phyloP scores from a whole-genome alignment of 371 early-diverging fungal genomes.

The Mucor circinelloides region DNA sequence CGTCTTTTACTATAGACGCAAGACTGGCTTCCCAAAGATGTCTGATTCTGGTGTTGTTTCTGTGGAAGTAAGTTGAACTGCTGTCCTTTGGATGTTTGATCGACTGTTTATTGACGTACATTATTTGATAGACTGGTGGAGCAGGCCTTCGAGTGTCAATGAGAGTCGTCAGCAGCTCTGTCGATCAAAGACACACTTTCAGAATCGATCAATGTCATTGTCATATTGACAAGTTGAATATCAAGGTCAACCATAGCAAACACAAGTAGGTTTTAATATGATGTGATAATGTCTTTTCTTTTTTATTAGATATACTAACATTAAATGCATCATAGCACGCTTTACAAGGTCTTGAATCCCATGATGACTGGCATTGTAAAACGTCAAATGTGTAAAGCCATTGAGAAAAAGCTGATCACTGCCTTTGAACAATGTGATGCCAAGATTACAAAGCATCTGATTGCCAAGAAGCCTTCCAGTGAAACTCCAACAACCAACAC shows the following conservation, averaged over 20 bases:
- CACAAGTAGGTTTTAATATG: conserved; percentile 39
- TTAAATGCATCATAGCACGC: conserved; percentile 16
- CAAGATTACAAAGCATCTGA: conserved; percentile 31
- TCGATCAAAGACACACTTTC: conserved; percentile 31
- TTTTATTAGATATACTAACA: neutral
- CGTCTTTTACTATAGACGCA: conserved; percentile 62
- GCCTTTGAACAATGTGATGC: conserved; percentile 38
- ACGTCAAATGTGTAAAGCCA: conserved; percentile 48
- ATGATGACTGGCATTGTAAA: conserved; percentile 49
- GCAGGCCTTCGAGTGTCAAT: conserved; percentile 46
- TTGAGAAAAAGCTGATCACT: conserved; percentile 48
- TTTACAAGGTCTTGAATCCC: conserved; percentile 53
- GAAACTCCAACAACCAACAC: conserved; percentile 21
- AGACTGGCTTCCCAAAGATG: conserved; percentile 55
- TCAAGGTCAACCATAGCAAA: conserved; percentile 50
- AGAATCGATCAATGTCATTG: conserved; percentile 35
- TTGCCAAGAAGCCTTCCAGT: neutral
- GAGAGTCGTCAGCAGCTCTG: conserved; percentile 37
- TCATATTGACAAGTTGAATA: conserved; percentile 50
- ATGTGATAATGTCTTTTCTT: neutral
- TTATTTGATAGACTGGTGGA: conserved; percentile 58
- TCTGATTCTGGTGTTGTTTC: conserved; percentile 63
- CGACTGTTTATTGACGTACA: neutral
- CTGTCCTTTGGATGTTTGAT: too few relatives aligned
- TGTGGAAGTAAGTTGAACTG: conserved; percentile 22